Evolutionary conservation across 2,329 filamentous ascomycete genomes (phyloP).

Genomic region (Xylaria digitata): DNA sequence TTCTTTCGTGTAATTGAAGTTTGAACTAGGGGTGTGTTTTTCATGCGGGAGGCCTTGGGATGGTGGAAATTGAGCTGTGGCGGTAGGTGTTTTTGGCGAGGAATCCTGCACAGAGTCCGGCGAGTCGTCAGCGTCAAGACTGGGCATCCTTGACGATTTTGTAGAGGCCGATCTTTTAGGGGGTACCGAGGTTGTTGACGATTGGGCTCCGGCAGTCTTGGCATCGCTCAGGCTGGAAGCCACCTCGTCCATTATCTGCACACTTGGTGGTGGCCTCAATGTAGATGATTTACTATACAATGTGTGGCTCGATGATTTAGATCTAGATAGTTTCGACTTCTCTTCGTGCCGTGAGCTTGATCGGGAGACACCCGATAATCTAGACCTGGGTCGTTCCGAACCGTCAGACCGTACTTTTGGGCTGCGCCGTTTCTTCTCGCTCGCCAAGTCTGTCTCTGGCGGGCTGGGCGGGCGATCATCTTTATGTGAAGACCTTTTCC

Average conservation of each 20-base stretch:
- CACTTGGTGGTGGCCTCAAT: slow-evolving; percentile 47
- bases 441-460: slow-evolving; percentile 71
- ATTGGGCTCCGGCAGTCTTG: slow-evolving; percentile 48
- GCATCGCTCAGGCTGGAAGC: slow-evolving; percentile 51
- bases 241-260: slow-evolving; percentile 45
- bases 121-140: slow-evolving; percentile 62
- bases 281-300: slow-evolving; percentile 59
- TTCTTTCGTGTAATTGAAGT: slow-evolving; percentile 53
- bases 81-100: slow-evolving; percentile 70
- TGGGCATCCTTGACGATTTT: slow-evolving; percentile 47
- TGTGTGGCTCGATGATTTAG: slow-evolving; percentile 68
- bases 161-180: slow-evolving; percentile 51
- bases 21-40: slow-evolving; percentile 53
- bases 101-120: slow-evolving; percentile 63
- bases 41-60: slow-evolving; percentile 56
- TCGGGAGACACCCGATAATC: slow-evolving; percentile 57
- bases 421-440: slow-evolving; percentile 55
- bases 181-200: slow-evolving; percentile 51
- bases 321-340: slow-evolving; percentile 64
- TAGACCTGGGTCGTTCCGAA: slow-evolving; percentile 57
- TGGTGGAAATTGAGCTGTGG: slow-evolving; percentile 63
- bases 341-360: slow-evolving; percentile 61
- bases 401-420: slow-evolving; percentile 55
- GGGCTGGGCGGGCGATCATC: slow-evolving; percentile 69
- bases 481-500: slow-evolving; percentile 57